Evolutionary conservation across 1,139 yeast species (phyloP), one percentile per base, ranked within the genome.

Genomic region (Pichia sp.): DNA sequence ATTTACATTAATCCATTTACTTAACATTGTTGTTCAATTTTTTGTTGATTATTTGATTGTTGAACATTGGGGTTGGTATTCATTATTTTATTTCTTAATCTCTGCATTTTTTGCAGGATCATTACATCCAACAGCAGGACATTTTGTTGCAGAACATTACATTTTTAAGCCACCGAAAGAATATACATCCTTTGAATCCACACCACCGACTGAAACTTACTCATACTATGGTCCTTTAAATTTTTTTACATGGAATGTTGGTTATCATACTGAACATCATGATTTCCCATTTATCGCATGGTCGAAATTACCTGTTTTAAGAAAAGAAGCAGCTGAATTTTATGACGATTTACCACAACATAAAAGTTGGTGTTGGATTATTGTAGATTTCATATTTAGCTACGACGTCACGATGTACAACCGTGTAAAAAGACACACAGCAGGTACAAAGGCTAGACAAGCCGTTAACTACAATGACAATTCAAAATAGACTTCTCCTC

Each of bases 271-370:
- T 57, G 96, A 88, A 62, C 96, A 88, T 61, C 96, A 88, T 56
- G 96, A 88, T 63, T 88, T 88, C 69, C 96, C 96, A 1, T 88
- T 78, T 59, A 74, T 88, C 52, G 91, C 96, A 0, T 88, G 96
- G 96, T 74, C 93, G 1, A 77, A 80, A 49, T 68, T 88, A 39
- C 86, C 86, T 31, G 65, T 72, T 46, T 66, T 88, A 31, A 70
- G 83, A 46, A 59, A 64, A 37, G 74, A 85, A 34, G 96, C 96
- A 2, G 59, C 72, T 14, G 96, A 88, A 56, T 88, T 83, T 59
- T 88, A 88, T 60, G 83, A 76, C 39, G 86, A 87, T 1, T 70
- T 88, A 46, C 96, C 96, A 1, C 69, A 66, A 47, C 91, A 86
- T 46, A 65, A 71, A 34, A 78, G 89, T 29, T 88, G 96, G 96